phyloP scores from a whole-genome alignment of 331 rosid genomes.

The Malus hybrid region DNA sequence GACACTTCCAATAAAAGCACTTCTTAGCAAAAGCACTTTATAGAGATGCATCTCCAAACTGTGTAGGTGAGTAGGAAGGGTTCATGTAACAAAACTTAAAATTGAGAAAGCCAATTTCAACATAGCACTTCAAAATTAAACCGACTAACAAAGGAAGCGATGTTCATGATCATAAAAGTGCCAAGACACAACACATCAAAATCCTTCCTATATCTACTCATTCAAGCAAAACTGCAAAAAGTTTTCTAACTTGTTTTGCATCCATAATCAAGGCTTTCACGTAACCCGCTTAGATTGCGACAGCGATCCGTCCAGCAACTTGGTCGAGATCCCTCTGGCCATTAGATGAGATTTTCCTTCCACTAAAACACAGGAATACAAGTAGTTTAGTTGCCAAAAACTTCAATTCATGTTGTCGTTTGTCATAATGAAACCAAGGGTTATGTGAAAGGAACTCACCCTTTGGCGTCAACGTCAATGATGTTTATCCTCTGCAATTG shows the following conservation, averaged over 20 bases:
- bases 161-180: neutral
- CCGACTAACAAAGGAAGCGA: neutral
- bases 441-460: conserved; percentile 9
- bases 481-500: conserved; percentile 25
- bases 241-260: neutral
- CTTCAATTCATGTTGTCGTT: neutral
- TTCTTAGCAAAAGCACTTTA: neutral
- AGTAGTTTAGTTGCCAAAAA: neutral
- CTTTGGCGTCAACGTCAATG: conserved; percentile 19
- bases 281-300: conserved; percentile 7
- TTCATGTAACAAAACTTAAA: neutral
- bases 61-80: neutral
- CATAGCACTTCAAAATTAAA: neutral
- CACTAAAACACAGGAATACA: conserved; percentile 8
- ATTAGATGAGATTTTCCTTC: conserved; percentile 18
- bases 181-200: neutral
- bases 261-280: neutral
- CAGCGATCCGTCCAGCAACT: conserved; percentile 25
- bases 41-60: neutral
- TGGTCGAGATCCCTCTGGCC: conserved; percentile 28
- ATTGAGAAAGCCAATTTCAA: neutral
- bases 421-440: neutral
- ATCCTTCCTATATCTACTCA: conserved; percentile 1
- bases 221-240: neutral
- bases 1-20: neutral